These are phyloP conservation scores for Hirschioporus abietinus DNA, from an alignment of 768 basidiomycete genomes.

Conservation along the genomic window DNA sequence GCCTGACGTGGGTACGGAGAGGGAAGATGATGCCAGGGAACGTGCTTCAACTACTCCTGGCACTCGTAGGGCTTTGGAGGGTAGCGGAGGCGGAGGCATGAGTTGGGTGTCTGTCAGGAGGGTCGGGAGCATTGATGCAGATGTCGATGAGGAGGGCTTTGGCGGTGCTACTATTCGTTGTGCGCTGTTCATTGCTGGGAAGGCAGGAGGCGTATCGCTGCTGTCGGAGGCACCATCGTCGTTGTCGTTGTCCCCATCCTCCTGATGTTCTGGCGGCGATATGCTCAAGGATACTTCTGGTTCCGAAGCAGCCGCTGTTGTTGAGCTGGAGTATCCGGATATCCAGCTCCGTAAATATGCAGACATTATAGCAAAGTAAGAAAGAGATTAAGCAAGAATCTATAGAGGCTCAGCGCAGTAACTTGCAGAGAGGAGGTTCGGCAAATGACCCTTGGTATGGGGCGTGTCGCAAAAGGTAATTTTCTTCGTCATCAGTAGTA, in stretches of 20 bases:
- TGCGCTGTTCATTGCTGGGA: constrained; percentile 67
- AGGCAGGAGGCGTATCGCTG: constrained; percentile 61
- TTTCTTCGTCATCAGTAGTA: neutral
- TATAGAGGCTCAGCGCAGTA: neutral
- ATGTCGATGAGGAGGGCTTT: constrained; percentile 13
- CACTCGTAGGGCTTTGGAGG: constrained; percentile 29
- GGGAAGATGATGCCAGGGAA: constrained; percentile 9
- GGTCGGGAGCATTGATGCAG: constrained; percentile 26
- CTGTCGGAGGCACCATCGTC: constrained; percentile 34
- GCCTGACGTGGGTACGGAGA: constrained; percentile 25
- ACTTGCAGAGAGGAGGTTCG: neutral
- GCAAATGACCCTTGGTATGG: neutral
- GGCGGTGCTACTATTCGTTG: constrained; percentile 43
- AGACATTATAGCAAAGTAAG: constrained; percentile 31
- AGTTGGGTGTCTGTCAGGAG: constrained; percentile 51
- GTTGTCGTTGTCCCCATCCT: constrained; percentile 17
- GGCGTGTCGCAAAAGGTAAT: neutral
- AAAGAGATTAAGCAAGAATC: neutral
- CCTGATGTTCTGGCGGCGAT: constrained; percentile 33
- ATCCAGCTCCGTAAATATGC: constrained; percentile 62
- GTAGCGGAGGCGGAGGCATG: constrained; percentile 42
- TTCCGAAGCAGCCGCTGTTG: constrained; percentile 14
- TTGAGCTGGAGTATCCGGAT: constrained; percentile 17
- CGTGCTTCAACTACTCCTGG: constrained; percentile 19
- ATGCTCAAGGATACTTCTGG: constrained; percentile 31